phyloP scores from a whole-genome alignment of 768 basidiomycete species.

The Amanita pseudoporphyria region DNA sequence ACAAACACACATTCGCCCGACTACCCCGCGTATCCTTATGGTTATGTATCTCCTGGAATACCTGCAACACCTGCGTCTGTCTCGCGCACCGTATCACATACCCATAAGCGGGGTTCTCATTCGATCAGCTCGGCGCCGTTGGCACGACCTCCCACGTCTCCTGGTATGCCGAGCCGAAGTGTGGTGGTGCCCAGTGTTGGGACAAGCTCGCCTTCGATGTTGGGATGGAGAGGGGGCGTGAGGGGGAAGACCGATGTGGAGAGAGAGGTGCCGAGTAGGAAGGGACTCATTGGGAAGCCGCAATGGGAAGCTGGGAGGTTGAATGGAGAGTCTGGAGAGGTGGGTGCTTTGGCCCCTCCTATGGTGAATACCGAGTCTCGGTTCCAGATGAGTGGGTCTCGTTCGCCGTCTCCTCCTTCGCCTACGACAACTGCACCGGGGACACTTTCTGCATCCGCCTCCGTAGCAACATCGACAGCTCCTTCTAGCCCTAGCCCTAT shows the following conservation, averaged over 20 bases:
- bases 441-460: background rate
- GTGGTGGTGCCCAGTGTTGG: background rate
- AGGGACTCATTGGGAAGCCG: conserved; percentile 43
- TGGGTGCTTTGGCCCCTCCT: too few relatives aligned
- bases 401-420: background rate
- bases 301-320: conserved; percentile 12
- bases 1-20: conserved; percentile 65
- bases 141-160: conserved; percentile 75
- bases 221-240: background rate
- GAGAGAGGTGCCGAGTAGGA: conserved; percentile 30
- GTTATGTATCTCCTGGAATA: background rate
- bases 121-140: conserved; percentile 79
- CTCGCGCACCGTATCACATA: conserved; percentile 18
- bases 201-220: background rate
- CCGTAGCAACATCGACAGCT: background rate
- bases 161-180: conserved; percentile 38
- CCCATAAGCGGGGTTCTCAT: conserved; percentile 66
- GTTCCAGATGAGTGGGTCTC: background rate
- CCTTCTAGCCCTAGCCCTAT: conserved; percentile 1
- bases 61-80: conserved; percentile 1
- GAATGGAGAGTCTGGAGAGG: background rate
- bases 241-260: conserved; percentile 10
- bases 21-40: conserved; percentile 12
- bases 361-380: too few relatives aligned
- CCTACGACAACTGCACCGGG: background rate